phyloP scores from a whole-genome alignment of 108 stramenopile species.

The Cyclotella distinguenda region DNA sequence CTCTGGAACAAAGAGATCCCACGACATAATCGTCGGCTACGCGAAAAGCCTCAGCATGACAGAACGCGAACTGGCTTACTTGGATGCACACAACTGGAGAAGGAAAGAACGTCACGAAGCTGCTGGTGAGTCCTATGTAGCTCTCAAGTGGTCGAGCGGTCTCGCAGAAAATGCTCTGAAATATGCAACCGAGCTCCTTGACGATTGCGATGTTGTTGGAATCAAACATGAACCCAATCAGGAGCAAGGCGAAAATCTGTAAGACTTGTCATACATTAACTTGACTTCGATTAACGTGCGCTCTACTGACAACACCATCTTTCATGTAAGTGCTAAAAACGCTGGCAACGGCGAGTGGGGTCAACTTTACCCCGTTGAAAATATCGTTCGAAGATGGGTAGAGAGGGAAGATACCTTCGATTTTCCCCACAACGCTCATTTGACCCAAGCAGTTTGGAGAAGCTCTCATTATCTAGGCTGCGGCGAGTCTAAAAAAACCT shows the following conservation, averaged over 20 bases:
- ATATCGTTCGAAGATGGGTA: conserved; percentile 37
- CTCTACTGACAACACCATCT: not conserved
- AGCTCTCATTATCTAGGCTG: conserved; percentile 25
- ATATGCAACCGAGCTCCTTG: conserved; percentile 35
- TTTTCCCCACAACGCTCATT: conserved; percentile 34
- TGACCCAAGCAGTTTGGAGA: conserved; percentile 39
- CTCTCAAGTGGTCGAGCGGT: conserved; percentile 24
- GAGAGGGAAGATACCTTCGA: conserved; percentile 34
- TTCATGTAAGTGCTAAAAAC: not conserved
- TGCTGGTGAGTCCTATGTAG: conserved; percentile 16
- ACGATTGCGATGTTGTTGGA: conserved; percentile 31
- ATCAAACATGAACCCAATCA: conserved; percentile 28
- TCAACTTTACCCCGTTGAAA: conserved; percentile 33
- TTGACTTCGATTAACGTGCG: not conserved
- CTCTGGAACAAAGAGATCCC: conserved; percentile 15
- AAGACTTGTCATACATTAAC: conserved; percentile 14
- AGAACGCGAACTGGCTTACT: conserved; percentile 29
- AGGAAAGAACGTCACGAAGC: conserved; percentile 18
- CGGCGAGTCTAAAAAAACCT: conserved; percentile 23
- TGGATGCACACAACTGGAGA: conserved; percentile 39
- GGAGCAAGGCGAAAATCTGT: conserved; percentile 38
- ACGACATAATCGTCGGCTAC: conserved; percentile 37
- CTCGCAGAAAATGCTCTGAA: conserved; percentile 18
- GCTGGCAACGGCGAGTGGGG: conserved; percentile 16
- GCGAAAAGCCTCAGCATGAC: conserved; percentile 19